A percentile compares a stretch with the other conserved stretches of the same genome.
phyloP scores from a whole-genome alignment of 306 rosid genomes.

The Pyrus pyrifolia region DNA sequence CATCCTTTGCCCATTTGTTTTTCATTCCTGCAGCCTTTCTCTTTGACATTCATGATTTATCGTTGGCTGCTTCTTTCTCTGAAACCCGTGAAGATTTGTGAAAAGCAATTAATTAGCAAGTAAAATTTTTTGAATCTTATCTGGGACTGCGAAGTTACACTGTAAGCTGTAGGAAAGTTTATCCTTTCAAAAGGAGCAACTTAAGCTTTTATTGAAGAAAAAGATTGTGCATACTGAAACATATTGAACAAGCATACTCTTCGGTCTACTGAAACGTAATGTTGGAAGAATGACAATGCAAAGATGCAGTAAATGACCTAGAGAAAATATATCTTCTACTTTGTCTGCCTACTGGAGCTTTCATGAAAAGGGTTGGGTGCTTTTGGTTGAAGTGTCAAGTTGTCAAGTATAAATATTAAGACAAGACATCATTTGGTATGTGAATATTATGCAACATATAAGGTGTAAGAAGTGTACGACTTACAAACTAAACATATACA shows the following conservation, averaged over 20 bases:
- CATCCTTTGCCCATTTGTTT: slow-evolving; percentile 8
- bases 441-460: background rate
- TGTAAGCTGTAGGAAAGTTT: background rate
- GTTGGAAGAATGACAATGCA: background rate
- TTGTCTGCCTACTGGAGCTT: background rate
- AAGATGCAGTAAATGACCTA: background rate
- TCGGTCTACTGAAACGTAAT: too few species aligned
- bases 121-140: background rate
- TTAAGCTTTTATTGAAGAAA: background rate
- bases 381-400: background rate
- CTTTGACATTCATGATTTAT: slow-evolving; percentile 2
- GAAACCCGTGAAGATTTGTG: background rate
- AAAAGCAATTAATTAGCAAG: background rate
- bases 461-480: background rate
- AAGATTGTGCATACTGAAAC: background rate
- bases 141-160: background rate
- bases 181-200: background rate
- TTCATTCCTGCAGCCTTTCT: slow-evolving; percentile 15
- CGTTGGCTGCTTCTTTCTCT: background rate
- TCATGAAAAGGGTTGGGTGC: background rate
- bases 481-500: background rate
- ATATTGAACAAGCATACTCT: too few species aligned
- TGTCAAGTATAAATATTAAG: background rate
- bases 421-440: background rate
- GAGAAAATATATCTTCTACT: background rate